These are phyloP conservation scores for Hygrocybe coccinea DNA, from an alignment of 768 basidiomycete genomes.

Conservation along the genomic window DNA sequence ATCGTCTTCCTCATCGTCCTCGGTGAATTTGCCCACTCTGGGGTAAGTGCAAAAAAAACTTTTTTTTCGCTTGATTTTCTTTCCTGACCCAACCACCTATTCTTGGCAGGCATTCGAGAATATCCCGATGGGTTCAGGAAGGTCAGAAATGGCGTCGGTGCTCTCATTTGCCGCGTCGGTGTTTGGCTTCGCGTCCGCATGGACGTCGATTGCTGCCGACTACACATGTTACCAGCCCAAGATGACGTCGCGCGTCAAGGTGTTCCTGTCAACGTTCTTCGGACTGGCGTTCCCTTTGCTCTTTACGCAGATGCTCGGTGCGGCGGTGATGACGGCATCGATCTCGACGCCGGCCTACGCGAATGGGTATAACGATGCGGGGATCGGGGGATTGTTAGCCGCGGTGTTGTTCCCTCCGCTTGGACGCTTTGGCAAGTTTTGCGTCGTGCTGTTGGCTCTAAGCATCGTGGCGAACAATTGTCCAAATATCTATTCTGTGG, in stretches of 20 bases:
- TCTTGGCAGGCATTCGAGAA: neutral
- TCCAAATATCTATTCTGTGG: conserved; percentile 1
- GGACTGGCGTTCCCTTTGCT: neutral
- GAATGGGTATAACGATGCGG: neutral
- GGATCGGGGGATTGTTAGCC: conserved; percentile 1
- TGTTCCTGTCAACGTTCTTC: neutral
- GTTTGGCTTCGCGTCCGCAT: neutral
- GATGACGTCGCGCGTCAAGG: neutral
- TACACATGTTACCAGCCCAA: conserved; percentile 5
- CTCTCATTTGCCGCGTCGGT: conserved; percentile 2
- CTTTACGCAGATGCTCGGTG: conserved; percentile 5
- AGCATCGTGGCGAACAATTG: neutral
- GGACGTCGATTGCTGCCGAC: neutral
- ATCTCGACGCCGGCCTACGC: neutral
- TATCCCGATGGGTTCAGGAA: neutral
- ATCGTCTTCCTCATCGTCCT: conserved; percentile 1
- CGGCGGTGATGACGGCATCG: conserved; percentile 1
- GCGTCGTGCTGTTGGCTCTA: neutral
- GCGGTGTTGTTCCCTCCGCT: neutral
- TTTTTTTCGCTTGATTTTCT: neutral
- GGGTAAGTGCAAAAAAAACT: neutral
- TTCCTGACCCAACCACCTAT: neutral
- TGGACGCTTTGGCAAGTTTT: neutral
- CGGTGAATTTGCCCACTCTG: conserved; percentile 1
- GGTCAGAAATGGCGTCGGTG: neutral